These are phyloP conservation scores for Kluyveromyces nonfermentans DNA, from an alignment of 805 yeast species.

Conservation along the genomic window DNA sequence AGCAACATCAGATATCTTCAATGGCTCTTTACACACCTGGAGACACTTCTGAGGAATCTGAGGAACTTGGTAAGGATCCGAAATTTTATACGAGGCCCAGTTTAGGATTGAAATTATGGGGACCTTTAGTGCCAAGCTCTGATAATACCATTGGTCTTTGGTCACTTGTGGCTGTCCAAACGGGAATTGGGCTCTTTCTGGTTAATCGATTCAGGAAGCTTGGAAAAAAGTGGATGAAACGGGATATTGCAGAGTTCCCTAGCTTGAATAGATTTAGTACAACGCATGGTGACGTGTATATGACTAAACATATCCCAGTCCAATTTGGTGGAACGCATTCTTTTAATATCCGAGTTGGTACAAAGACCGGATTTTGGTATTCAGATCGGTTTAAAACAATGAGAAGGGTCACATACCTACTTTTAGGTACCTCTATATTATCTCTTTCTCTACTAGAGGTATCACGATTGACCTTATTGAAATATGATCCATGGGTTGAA, in stretches of 20 bases:
- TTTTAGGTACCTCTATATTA: constrained; percentile 39
- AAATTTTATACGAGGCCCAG: constrained; percentile 40
- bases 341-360: constrained; percentile 12
- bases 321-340: constrained; percentile 17
- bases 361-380: constrained; percentile 18
- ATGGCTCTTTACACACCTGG: constrained; percentile 29
- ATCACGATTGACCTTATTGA: constrained; percentile 36
- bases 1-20: not conserved
- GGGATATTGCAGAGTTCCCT: constrained; percentile 27
- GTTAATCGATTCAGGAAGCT: constrained; percentile 16
- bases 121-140: constrained; percentile 66
- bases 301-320: constrained; percentile 9
- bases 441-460: constrained; percentile 49
- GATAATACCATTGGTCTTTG: constrained; percentile 50
- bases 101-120: constrained; percentile 53
- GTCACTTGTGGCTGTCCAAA: constrained; percentile 43
- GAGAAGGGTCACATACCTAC: constrained; percentile 26
- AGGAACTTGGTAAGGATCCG: constrained; percentile 8
- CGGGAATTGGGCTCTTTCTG: constrained; percentile 36
- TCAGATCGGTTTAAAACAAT: constrained; percentile 22
- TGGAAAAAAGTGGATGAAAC: constrained; percentile 12
- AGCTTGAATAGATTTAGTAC: constrained; percentile 28
- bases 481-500: constrained; percentile 63
- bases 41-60: constrained; percentile 18
- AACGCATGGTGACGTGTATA: constrained; percentile 18